These are phyloP conservation scores for Isabelozyma pseudorhagii DNA, from an alignment of 805 yeast genomes.

Conservation along the genomic window DNA sequence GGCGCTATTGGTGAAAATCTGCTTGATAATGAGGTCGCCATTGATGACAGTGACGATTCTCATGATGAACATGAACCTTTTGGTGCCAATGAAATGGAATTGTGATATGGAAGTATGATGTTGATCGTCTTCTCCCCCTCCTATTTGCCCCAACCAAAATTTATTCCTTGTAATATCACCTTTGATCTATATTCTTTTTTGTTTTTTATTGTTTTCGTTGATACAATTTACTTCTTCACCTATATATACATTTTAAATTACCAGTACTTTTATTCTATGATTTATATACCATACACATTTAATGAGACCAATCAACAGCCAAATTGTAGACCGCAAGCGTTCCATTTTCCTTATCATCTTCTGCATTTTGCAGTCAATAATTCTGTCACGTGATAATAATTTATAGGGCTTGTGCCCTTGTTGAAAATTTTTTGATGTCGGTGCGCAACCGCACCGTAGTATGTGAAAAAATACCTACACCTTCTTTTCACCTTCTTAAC, in stretches of 20 bases:
- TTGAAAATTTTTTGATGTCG: neutral
- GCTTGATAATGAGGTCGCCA: slow-evolving; percentile 25
- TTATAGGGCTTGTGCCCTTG: slow-evolving; percentile 15
- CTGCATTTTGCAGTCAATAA: neutral
- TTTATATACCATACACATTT: neutral
- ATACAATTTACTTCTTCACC: neutral
- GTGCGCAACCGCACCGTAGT: neutral
- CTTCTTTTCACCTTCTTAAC: slow-evolving; percentile 3
- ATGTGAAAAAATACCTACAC: slow-evolving; percentile 4
- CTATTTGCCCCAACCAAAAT: neutral
- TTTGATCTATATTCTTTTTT: neutral
- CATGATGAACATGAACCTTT: slow-evolving; percentile 38
- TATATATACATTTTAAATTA: too few relatives aligned
- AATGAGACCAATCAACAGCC: neutral
- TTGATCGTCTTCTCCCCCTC: neutral
- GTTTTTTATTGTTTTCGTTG: neutral
- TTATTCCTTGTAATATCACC: neutral
- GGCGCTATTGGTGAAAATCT: slow-evolving; percentile 11
- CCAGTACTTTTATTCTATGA: neutral
- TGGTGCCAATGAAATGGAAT: slow-evolving; percentile 44
- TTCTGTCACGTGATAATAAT: neutral
- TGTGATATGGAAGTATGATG: slow-evolving; percentile 11
- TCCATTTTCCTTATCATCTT: too few relatives aligned
- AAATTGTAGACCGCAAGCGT: neutral
- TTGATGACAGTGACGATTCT: slow-evolving; percentile 37